These are phyloP conservation scores for Aspergillus neotritici DNA, from an alignment of 2,329 filamentous ascomycete genomes.

Conservation along the genomic window DNA sequence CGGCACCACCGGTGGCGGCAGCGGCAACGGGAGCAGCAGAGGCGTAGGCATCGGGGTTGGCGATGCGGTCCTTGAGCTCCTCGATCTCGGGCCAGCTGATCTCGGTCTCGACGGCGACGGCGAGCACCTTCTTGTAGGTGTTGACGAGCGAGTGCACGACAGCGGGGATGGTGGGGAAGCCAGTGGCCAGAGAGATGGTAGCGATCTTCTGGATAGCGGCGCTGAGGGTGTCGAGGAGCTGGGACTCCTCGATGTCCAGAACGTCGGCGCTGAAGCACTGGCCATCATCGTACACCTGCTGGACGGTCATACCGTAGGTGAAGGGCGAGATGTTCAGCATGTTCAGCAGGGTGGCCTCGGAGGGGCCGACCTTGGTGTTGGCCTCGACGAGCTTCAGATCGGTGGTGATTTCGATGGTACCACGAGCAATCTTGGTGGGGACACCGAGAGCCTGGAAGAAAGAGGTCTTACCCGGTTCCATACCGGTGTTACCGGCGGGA, in stretches of 20 bases:
- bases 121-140: slow-evolving; percentile 88
- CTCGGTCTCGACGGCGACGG: slow-evolving; percentile 84
- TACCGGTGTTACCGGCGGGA: slow-evolving; percentile 98
- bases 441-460: slow-evolving; percentile 99
- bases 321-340: slow-evolving; percentile 99
- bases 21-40: slow-evolving; percentile 69
- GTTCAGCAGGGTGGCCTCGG: slow-evolving; percentile 98
- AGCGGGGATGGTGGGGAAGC: slow-evolving; percentile 94
- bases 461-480: slow-evolving; percentile 99
- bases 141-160: slow-evolving; percentile 96
- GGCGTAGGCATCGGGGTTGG: slow-evolving; percentile 96
- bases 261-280: slow-evolving; percentile 83
- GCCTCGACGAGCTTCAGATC: slow-evolving; percentile 98
- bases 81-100: slow-evolving; percentile 93
- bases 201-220: slow-evolving; percentile 81
- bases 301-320: slow-evolving; percentile 96
- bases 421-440: slow-evolving; percentile 99
- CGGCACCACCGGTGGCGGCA: slow-evolving; percentile 49
- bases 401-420: slow-evolving; percentile 99
- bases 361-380: slow-evolving; percentile 90
- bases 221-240: slow-evolving; percentile 80
- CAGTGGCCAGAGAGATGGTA: slow-evolving; percentile 81
- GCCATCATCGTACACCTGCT: slow-evolving; percentile 96
- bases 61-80: slow-evolving; percentile 98
- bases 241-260: slow-evolving; percentile 89